Evolutionary conservation across 2,329 filamentous ascomycete species (phyloP), one percentile per base, ranked within the genome.

Genomic region (Thielaviopsis populi): DNA sequence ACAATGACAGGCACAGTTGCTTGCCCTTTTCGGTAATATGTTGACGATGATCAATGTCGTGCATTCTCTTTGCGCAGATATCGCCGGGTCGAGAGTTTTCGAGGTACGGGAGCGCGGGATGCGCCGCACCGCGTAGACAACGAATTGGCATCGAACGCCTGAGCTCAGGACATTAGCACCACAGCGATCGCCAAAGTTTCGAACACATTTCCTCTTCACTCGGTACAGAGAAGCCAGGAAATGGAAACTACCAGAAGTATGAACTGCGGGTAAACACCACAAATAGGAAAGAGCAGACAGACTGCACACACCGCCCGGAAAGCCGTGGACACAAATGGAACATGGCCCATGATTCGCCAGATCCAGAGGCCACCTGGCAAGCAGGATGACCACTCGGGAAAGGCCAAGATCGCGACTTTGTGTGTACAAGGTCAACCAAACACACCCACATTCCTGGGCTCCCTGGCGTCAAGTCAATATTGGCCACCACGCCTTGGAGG

Each of bases 361-460:
- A 46, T 6, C 42, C 42, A 1, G 53, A 8, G 27, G 53, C 53
- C 17, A 37, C 42, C n/a, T 46, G n/a, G 15, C 15, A 27, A n/a
- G 15, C 53, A 56, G 27, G 53, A 17, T n/a, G 53, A 56, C 42
- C 33, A 10, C 33, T 37, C 33, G 19, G 15, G 22, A 24, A 24
- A 50, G 46, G 53, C 24, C 53, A 56, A 56, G 53, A 56, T 56
- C 53, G 53, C 53, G 30, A 56, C 53, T 56, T 56, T 56, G 53
- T n/a, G n/a, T 33, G 27, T 37, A n/a, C 53, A 56, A 56, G 30
- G 27, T 56, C n/a, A 5, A 30, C n/a, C 27, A 33, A 33, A 56
- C n/a, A 33, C 27, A n/a, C 27, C 53, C 53, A 41, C 59, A 61
- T 61, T 61, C 59, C 59, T 56, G 24, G 8, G 27, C 53, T 56